These are phyloP conservation scores for Plantago major DNA, from an alignment of 257 asterid genomes.

Conservation along the genomic window DNA sequence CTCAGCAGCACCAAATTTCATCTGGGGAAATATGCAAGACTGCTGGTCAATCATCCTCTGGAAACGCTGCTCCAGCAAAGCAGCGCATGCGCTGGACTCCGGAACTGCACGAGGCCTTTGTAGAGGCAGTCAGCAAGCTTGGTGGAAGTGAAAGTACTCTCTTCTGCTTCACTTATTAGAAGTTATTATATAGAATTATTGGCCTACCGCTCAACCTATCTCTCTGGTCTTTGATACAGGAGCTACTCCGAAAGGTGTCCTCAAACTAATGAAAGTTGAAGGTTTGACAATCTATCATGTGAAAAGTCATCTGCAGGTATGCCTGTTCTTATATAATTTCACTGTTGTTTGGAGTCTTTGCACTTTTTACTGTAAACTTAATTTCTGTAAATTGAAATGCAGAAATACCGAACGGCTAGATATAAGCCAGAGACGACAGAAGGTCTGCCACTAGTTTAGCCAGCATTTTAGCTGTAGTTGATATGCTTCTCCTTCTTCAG, in stretches of 20 bases:
- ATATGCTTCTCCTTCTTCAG: slow-evolving; percentile 11
- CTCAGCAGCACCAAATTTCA: slow-evolving; percentile 40
- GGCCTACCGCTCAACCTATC: slow-evolving; percentile 10
- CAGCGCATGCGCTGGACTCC: slow-evolving; percentile 97
- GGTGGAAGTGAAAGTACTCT: slow-evolving; percentile 89
- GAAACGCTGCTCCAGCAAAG: slow-evolving; percentile 60
- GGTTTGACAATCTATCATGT: slow-evolving; percentile 46
- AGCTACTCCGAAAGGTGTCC: slow-evolving; percentile 58
- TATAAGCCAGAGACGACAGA: slow-evolving; percentile 74
- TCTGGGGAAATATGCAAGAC: slow-evolving; percentile 41
- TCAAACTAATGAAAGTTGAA: slow-evolving; percentile 47
- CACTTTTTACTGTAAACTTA: slow-evolving; percentile 18
- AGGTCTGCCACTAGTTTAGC: slow-evolving; percentile 38
- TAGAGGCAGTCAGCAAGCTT: slow-evolving; percentile 82
- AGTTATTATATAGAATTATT: slow-evolving; percentile 17
- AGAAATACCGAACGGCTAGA: slow-evolving; percentile 95
- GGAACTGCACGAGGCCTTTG: slow-evolving; percentile 82
- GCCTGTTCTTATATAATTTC: slow-evolving; percentile 10
- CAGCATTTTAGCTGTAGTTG: slow-evolving; percentile 11
- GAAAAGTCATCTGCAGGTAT: slow-evolving; percentile 66
- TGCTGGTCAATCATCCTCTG: slow-evolving; percentile 56
- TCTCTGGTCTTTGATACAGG: slow-evolving; percentile 34
- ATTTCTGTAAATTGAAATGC: slow-evolving; percentile 33
- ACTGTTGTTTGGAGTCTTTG: slow-evolving; percentile 6
- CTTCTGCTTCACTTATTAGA: slow-evolving; percentile 18